These are phyloP conservation scores for Phytophthora parvispora DNA, from an alignment of 352 stramenopile genomes.

Conservation along the genomic window DNA sequence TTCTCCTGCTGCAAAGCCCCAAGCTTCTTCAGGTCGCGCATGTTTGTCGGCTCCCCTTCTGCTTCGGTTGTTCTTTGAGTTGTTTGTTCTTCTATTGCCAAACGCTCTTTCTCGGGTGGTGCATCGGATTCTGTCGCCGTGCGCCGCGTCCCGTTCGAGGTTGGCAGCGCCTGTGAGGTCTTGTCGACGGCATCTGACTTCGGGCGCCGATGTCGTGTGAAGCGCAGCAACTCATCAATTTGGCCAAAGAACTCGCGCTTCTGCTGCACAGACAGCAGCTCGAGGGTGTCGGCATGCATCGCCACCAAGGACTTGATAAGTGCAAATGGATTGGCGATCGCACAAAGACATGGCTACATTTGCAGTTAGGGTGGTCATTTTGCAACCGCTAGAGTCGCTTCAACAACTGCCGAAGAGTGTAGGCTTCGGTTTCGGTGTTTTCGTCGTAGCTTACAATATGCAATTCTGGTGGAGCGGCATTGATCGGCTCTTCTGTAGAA, in stretches of 20 bases:
- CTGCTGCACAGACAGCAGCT: slow-evolving; percentile 45
- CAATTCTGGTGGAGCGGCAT: too few relatives aligned
- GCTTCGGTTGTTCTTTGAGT: slow-evolving; percentile 1
- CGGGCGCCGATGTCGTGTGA: slow-evolving; percentile 18
- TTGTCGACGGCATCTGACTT: slow-evolving; percentile 9
- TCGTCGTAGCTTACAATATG: not conserved
- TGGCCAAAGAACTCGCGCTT: slow-evolving; percentile 62
- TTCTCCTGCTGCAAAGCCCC: slow-evolving; percentile 35
- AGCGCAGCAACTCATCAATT: slow-evolving; percentile 49
- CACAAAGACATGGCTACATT: slow-evolving; percentile 26
- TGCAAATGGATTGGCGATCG: slow-evolving; percentile 17
- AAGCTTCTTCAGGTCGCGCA: slow-evolving; percentile 38
- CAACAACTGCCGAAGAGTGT: not conserved
- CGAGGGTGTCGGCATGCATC: slow-evolving; percentile 16
- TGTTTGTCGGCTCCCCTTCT: slow-evolving; percentile 6
- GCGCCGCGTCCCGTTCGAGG: slow-evolving; percentile 26
- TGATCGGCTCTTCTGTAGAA: too few relatives aligned
- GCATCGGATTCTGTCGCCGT: not conserved
- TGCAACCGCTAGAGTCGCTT: not conserved
- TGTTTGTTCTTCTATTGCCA: slow-evolving; percentile 8
- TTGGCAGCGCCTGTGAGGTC: not conserved
- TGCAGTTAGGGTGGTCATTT: slow-evolving; percentile 3
- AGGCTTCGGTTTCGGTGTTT: too few relatives aligned
- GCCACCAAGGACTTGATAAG: slow-evolving; percentile 20
- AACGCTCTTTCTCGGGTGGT: slow-evolving; percentile 35